Percentiles rank a stretch among this genome's conserved stretches.
These are phyloP conservation scores for Ampelocalamus luodianensis DNA, from an alignment of 176 grass and related monocot genomes.

Conservation along the genomic window DNA sequence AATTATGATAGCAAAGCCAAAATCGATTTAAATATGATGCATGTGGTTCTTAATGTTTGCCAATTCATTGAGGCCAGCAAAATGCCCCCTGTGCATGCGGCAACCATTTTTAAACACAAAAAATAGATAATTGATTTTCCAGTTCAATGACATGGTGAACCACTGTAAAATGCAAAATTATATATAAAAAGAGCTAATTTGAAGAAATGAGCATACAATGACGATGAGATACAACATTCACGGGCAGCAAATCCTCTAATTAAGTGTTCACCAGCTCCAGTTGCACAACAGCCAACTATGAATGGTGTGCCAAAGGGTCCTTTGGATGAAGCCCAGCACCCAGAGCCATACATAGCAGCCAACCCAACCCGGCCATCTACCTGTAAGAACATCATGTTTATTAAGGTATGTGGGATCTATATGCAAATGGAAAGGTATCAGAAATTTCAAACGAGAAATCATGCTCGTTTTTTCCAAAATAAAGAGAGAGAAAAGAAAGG, in stretches of 20 bases:
- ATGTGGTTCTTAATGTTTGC: not conserved
- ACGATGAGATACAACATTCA: constrained; percentile 85
- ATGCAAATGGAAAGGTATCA: constrained; percentile 23
- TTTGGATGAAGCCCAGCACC: constrained; percentile 88
- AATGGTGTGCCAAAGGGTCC: constrained; percentile 74
- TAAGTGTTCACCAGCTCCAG: constrained; percentile 87
- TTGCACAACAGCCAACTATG: constrained; percentile 76
- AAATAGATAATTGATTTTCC: not conserved
- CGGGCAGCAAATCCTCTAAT: constrained; percentile 92
- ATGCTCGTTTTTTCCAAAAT: not conserved
- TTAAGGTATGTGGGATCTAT: not conserved
- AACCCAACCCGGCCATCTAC: constrained; percentile 90
- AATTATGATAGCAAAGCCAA: not conserved
- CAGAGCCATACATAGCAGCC: constrained; percentile 95
- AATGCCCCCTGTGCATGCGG: not conserved
- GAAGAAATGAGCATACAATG: constrained; percentile 58
- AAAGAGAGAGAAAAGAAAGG: constrained; percentile 2
- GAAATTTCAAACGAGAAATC: constrained; percentile 14
- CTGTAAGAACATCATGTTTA: constrained; percentile 51
- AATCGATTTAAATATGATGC: not conserved
- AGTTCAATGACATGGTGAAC: not conserved
- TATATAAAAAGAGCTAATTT: not conserved
- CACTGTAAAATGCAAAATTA: not conserved
- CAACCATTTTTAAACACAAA: not conserved
- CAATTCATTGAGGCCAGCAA: not conserved